Evolutionary conservation across 495 filamentous ascomycete genomes (phyloP).

Genomic region (Xylaria grammica): DNA sequence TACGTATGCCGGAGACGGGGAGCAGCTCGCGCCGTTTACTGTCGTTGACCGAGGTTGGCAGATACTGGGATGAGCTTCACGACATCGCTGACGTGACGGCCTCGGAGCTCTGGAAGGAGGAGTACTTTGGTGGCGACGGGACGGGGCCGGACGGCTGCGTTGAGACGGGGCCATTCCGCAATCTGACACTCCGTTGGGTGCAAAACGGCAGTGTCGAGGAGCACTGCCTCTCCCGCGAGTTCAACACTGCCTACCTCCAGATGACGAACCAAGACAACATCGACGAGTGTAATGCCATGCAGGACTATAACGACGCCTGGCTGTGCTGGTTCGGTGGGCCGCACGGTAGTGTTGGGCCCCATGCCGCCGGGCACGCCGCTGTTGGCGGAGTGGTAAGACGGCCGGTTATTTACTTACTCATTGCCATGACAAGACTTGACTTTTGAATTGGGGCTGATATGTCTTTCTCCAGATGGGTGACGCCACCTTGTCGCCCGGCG

Average conservation of each 20-base stretch:
- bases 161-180: constrained; percentile 48
- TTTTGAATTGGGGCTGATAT: constrained; percentile 4
- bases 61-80: constrained; percentile 52
- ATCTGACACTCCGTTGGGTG: constrained; percentile 43
- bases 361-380: constrained; percentile 44
- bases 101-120: constrained; percentile 41
- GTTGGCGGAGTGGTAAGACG: constrained; percentile 36
- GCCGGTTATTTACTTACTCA: too few species aligned
- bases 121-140: constrained; percentile 54
- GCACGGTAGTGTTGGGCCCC: constrained; percentile 28
- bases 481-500: constrained; percentile 37
- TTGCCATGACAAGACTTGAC: too few species aligned
- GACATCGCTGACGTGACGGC: constrained; percentile 44
- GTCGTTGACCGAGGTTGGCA: constrained; percentile 12
- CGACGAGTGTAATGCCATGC: constrained; percentile 37
- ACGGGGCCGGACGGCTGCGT: constrained; percentile 40
- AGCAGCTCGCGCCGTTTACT: constrained; percentile 16
- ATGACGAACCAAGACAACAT: constrained; percentile 28
- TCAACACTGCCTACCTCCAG: constrained; percentile 38
- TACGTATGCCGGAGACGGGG: constrained; percentile 36
- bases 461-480: constrained; percentile 38
- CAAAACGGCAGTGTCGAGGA: constrained; percentile 23
- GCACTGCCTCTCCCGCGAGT: constrained; percentile 43
- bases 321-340: constrained; percentile 47
- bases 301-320: constrained; percentile 39